Base-by-base conservation (phyloP, 2,329 filamentous ascomycete genomes). In the Hypoxylon sp. region DNA sequence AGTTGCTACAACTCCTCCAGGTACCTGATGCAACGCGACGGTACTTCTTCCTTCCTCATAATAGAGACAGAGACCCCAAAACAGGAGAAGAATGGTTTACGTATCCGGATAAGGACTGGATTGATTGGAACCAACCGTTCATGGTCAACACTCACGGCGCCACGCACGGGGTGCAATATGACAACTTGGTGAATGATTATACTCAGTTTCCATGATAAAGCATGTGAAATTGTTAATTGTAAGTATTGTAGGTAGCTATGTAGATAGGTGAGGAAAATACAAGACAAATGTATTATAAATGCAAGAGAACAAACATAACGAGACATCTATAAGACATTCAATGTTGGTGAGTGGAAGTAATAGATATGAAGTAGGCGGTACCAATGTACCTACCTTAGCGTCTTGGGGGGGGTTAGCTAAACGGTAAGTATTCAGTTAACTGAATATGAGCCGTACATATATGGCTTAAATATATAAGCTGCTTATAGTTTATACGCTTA, bases 81-180 rank as follows among this genome's bases (percentile, higher is more conserved):
- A 43, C 0, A 1, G 2, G 1, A 5, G 17, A 62, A 7, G 2
- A 9, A 0, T 74, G 59, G 55, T 74, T 50, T 30, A 57, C 64
- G 38, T 74, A 73, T 70, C 72, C 67, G 0, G 72, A 74, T 32
- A 23, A 10, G 5, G 72, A 74, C 32, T 0, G 3, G 13, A 68
- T 74, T 3, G 65, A 74, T 51, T 73, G 71, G 72, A 13, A 3
- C 3, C 1, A 70, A 0, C 70, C 69, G 2, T 74, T 73, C 30
- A 45, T 51, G 56, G 66, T 62, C 1, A 52, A 28, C 1, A 65
- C 69, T 1, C 25, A 69, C 32, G 65, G 53, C 6, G 62, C 68
- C 13, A 73, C 72, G 7, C 72, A 73, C 45, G 72, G 70, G 3
- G 0, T 51, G 0, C 4, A 34, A 17, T 73, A 58, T 41, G 62